Conservation (phyloP, 2,329 filamentous ascomycete species). For the Botryosphaeria agaves region DNA sequence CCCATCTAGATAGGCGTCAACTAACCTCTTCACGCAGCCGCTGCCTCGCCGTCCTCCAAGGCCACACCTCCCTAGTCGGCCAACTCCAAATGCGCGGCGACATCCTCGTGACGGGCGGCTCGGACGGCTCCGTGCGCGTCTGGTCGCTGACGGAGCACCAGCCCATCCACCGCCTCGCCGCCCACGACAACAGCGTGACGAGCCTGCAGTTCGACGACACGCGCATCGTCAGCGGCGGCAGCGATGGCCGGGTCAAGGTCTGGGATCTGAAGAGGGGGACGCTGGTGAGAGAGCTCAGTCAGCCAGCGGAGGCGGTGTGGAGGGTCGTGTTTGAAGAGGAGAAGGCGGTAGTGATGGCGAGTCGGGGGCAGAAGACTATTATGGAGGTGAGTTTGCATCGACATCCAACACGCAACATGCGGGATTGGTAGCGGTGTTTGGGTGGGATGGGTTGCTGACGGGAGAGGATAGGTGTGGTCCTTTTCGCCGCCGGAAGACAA, state of each 20-base stretch:
- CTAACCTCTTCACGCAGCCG: constrained; percentile 23
- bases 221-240: constrained; percentile 86
- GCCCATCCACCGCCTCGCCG: constrained; percentile 83
- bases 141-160: constrained; percentile 88
- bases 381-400: constrained; percentile 66
- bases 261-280: constrained; percentile 92
- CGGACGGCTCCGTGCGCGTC: constrained; percentile 86
- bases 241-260: constrained; percentile 94
- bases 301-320: constrained; percentile 91
- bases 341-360: constrained; percentile 91
- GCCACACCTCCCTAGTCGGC: constrained; percentile 90
- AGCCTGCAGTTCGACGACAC: constrained; percentile 95
- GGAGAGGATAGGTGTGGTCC: constrained; percentile 58
- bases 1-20: not conserved
- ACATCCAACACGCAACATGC: not conserved
- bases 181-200: constrained; percentile 96
- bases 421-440: not conserved
- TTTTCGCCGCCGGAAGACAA: constrained; percentile 72
- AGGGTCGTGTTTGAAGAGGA: constrained; percentile 96
- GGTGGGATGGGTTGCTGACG: constrained; percentile 13
- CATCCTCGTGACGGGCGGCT: constrained; percentile 88
- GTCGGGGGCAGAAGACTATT: constrained; percentile 67
- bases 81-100: constrained; percentile 92
- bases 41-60: constrained; percentile 82
- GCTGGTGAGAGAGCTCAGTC: constrained; percentile 77